Evolutionary conservation across 192 early-diverging fungal genomes (phyloP), one percentile per base, ranked within the genome.

Genomic region (Pilaira anomala): DNA sequence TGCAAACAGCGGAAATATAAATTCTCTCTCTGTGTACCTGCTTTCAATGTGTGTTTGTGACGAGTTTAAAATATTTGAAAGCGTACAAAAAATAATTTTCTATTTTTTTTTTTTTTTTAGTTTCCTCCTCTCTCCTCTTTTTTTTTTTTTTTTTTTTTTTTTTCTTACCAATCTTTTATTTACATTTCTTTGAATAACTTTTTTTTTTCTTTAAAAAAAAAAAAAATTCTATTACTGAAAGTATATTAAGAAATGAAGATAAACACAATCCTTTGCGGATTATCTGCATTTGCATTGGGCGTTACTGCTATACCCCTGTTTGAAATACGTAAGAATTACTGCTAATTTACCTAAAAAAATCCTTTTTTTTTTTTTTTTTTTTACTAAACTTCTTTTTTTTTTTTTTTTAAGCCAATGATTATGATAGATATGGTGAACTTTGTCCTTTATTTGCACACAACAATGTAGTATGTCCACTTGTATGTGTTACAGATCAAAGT

Each of bases 401-500:
- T 25, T 28, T 21, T 58, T 25, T 2, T 36, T 40, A 64, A 76
- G 74, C 57, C 28, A 87, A 85, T 70, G 73, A 73, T 68, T 63
- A 75, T 3, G 81, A 83, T 46, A 79, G 60, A 25, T 28, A 75
- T 9, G 80, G 81, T 8, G 68, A 82, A 28, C 39, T 45, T 0
- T 87, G 85, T 51, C 83, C 82, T 11, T 65, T 87, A 57, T 52
- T 71, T 21, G 71, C 77, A 24, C 67, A 77, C 14, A 58, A 51
- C 14, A 76, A 81, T 36, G 48, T 85, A 18, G 46, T 13, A 0
- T 87, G 85, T 55, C 85, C 85, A 1, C 28, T 72, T 1, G 59
- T 87, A 14, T 87, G 85, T 39, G 85, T 84, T 24, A 74, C 65
- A 30, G 61, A 74, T 48, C 63, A 76, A 21, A 48, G 49, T 41